A percentile compares a stretch with the other conserved stretches of the same genome.
phyloP scores from a whole-genome alignment of 2,329 filamentous ascomycete species.

The Fusarium nanum region DNA sequence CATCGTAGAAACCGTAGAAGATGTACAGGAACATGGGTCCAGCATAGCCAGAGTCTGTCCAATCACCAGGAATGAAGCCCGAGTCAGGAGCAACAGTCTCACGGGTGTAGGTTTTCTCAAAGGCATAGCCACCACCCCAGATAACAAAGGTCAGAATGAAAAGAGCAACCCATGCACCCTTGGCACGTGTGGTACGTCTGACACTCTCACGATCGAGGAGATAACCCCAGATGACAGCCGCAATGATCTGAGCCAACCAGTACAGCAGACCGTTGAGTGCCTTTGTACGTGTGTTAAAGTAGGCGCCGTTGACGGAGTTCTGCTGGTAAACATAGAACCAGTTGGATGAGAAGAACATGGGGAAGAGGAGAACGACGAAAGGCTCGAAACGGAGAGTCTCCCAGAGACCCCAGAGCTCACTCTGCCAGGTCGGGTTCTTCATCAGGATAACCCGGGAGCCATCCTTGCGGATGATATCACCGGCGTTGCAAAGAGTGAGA shows the following conservation, averaged over 20 bases:
- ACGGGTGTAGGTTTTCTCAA: constrained; percentile 61
- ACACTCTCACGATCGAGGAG: constrained; percentile 71
- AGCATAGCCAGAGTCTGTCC: constrained; percentile 72
- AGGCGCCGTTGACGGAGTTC: constrained; percentile 75
- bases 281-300: constrained; percentile 79
- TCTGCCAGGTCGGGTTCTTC: constrained; percentile 89
- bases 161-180: constrained; percentile 69
- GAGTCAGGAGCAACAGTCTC: constrained; percentile 25
- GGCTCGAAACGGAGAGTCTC: constrained; percentile 77
- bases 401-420: constrained; percentile 80
- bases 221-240: constrained; percentile 78
- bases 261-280: constrained; percentile 79
- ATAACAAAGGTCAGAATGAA: constrained; percentile 78
- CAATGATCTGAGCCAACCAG: constrained; percentile 80
- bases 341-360: constrained; percentile 85
- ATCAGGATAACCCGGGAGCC: constrained; percentile 85
- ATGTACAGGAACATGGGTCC: constrained; percentile 91
- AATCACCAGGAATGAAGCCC: constrained; percentile 62
- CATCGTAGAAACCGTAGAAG: constrained; percentile 90
- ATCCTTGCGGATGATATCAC: constrained; percentile 78
- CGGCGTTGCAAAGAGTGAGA: constrained; percentile 76
- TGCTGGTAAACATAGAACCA: constrained; percentile 88
- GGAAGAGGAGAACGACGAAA: constrained; percentile 77
- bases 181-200: constrained; percentile 75
- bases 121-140: constrained; percentile 87